Base-by-base conservation (phyloP, 73 alveolate species). In the Tetrahymena malaccensis region DNA sequence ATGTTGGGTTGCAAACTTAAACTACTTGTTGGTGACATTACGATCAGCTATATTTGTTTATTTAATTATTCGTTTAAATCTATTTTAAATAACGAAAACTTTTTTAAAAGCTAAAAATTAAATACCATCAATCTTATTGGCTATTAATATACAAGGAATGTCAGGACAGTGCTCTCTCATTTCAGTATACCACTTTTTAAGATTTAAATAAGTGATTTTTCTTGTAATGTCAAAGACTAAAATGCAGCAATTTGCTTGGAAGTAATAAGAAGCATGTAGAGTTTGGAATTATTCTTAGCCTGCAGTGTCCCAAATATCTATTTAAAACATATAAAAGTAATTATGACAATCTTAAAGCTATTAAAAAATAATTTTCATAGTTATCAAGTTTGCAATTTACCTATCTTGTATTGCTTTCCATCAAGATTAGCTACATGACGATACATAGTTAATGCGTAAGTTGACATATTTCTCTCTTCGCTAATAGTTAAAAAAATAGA, bases 151-250 rank as follows among this genome's bases (percentile, higher is more conserved):
- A 96, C 99, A 97, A 43, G 99, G 99, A 38, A 98, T 98, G 43
- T 98, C 95, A 0, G 99, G 99, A 58, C 99, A 98, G 94, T 98
- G 98, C 35, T 94, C 94, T 93, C 99, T 95, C 98, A 98, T 97
- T 96, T 98, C 99, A 57, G 97, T 97, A 94, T 98, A 98, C 99
- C 99, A 98, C 85, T 96, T 98, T 96, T 95, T 97, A 94, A 98
- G 96, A 93, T 98, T 98, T 94, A 96, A 94, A 94, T 98, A 98
- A 15, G 99, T 98, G 94, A 98, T 96, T 96, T 98, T 98, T 44
- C 99, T 95, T n/a, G 98, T 98, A n/a, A 98, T 98, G 94, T 98
- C 99, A 95, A 98, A 98, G 58, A 98, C 99, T 95, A 98, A 97
- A 85, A 98, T 97, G 57, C 99, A 98, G 25, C 98, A 99, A 89